A percentile compares a stretch with the other conserved stretches of the same genome.
Conservation (phyloP, 2,329 filamentous ascomycete species). For the Periconia digitata region DNA sequence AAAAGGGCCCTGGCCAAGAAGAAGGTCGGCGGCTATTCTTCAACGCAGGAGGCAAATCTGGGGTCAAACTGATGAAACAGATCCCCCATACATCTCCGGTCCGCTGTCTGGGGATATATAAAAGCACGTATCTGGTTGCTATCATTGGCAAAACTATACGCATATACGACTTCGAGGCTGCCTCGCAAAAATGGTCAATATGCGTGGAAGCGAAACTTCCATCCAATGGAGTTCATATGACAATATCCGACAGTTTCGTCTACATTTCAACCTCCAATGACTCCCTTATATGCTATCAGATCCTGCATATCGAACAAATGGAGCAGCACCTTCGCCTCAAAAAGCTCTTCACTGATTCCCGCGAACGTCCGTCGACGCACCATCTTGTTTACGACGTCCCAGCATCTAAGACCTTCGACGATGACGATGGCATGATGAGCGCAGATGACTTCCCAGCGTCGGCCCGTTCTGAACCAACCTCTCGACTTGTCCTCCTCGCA, state of each 20-base stretch:
- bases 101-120: slow-evolving; percentile 32
- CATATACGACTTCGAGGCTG: slow-evolving; percentile 33
- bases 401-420: too few relatives aligned
- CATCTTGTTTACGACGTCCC: slow-evolving; percentile 25
- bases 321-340: slow-evolving; percentile 28
- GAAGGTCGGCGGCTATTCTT: slow-evolving; percentile 34
- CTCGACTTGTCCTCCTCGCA: slow-evolving; percentile 29
- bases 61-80: slow-evolving; percentile 55
- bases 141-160: slow-evolving; percentile 27
- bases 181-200: slow-evolving; percentile 41
- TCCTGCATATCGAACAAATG: too few relatives aligned
- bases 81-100: slow-evolving; percentile 31
- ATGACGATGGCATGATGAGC: too few relatives aligned
- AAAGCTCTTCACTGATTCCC: slow-evolving; percentile 33
- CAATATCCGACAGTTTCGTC: slow-evolving; percentile 49
- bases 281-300: slow-evolving; percentile 53
- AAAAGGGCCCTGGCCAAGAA: slow-evolving; percentile 16
- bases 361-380: slow-evolving; percentile 27
- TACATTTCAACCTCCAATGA: slow-evolving; percentile 58
- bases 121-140: slow-evolving; percentile 25
- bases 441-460: too few relatives aligned
- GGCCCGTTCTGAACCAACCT: not conserved
- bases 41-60: slow-evolving; percentile 29
- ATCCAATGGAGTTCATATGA: slow-evolving; percentile 55
- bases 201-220: slow-evolving; percentile 45